Conservation (phyloP, 2,329 filamentous ascomycete genomes). For the Botrytis deweyae region DNA sequence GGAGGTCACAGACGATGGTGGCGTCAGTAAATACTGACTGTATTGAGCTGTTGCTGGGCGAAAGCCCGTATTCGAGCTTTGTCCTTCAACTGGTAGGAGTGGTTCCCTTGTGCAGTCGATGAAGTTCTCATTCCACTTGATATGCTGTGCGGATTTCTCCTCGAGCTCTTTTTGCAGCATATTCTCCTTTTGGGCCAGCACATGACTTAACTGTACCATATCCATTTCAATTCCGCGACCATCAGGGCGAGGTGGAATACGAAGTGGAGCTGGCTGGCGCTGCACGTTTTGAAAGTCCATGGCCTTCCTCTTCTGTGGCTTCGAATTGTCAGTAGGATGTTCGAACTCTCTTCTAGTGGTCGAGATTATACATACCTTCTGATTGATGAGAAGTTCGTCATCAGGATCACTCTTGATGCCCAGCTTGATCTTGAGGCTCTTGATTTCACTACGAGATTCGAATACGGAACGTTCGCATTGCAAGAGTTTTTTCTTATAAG, state of each 20-base stretch:
- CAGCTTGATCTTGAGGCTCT: constrained; percentile 83
- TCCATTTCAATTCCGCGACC: constrained; percentile 75
- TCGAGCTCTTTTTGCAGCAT: constrained; percentile 81
- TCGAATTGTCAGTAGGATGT: constrained; percentile 26
- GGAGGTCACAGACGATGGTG: constrained; percentile 49
- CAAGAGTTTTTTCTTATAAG: constrained; percentile 74
- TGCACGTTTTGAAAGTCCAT: constrained; percentile 56
- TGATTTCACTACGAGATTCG: constrained; percentile 76
- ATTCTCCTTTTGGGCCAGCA: constrained; percentile 77
- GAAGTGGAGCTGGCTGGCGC: constrained; percentile 63
- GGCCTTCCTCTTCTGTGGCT: constrained; percentile 71
- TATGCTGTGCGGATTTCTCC: constrained; percentile 81
- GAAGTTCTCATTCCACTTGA: constrained; percentile 87
- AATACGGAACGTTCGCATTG: constrained; percentile 75
- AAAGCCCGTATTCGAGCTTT: constrained; percentile 61
- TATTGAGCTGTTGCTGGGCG: constrained; percentile 67
- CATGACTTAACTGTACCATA: constrained; percentile 72
- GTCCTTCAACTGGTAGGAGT: constrained; percentile 73
- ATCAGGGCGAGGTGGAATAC: constrained; percentile 68
- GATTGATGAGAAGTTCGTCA: constrained; percentile 91
- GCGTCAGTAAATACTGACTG: constrained; percentile 64
- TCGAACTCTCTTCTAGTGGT: constrained; percentile 14
- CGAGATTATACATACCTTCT: constrained; percentile 66
- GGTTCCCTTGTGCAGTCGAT: constrained; percentile 85
- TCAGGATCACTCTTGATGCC: constrained; percentile 74